These are phyloP conservation scores for Penicillium dipodomyicola DNA, from an alignment of 495 filamentous ascomycete genomes.

Conservation along the genomic window DNA sequence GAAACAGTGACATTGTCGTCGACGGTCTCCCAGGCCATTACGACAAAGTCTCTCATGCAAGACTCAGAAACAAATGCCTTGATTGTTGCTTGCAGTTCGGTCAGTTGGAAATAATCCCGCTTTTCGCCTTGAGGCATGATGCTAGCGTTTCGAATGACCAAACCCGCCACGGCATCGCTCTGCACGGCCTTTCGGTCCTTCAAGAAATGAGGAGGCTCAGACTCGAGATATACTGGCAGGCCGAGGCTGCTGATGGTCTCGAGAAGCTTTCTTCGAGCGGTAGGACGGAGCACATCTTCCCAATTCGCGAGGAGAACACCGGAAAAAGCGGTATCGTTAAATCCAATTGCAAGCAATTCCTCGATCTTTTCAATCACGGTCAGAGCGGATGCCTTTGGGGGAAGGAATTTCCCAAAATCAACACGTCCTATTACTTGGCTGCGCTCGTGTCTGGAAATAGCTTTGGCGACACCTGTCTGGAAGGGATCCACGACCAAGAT, in stretches of 20 bases:
- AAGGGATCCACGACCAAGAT: constrained; percentile 48
- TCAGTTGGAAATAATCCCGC: constrained; percentile 51
- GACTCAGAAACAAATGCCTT: constrained; percentile 56
- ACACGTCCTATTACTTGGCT: constrained; percentile 42
- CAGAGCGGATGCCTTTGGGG: constrained; percentile 24
- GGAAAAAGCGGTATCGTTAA: constrained; percentile 37
- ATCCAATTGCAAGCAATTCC: constrained; percentile 27
- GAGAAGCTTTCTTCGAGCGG: constrained; percentile 37
- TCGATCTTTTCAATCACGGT: constrained; percentile 36
- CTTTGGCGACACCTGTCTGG: constrained; percentile 39
- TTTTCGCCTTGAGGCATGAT: constrained; percentile 47
- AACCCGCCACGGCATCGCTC: constrained; percentile 36
- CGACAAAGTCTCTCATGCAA: constrained; percentile 47
- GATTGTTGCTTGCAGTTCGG: constrained; percentile 41
- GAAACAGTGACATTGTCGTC: constrained; percentile 45
- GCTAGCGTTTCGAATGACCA: constrained; percentile 51
- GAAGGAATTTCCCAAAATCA: constrained; percentile 35
- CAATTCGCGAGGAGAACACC: constrained; percentile 53
- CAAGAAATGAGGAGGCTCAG: constrained; percentile 48
- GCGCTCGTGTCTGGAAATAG: constrained; percentile 25
- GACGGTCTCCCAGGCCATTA: constrained; percentile 54
- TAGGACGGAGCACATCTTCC: constrained; percentile 35
- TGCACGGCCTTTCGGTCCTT: constrained; percentile 38
- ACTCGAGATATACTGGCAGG: constrained; percentile 50
- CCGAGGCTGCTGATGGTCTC: constrained; percentile 38